These are phyloP conservation scores for Hypoxylon fuscum DNA, from an alignment of 495 filamentous ascomycete genomes.

Conservation along the genomic window DNA sequence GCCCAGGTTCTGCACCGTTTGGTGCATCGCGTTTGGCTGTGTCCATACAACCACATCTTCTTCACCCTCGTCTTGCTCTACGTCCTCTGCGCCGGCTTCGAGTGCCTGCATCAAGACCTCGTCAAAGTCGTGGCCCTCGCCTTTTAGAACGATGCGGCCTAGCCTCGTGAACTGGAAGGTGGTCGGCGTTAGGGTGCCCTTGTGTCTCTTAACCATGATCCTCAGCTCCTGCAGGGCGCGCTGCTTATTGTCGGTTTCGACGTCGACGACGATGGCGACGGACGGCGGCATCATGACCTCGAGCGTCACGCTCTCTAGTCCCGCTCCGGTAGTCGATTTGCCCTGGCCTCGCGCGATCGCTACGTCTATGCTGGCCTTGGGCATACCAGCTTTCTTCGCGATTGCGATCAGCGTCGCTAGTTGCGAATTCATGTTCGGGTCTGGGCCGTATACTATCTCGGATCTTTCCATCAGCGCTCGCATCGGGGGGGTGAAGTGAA, in stretches of 20 bases:
- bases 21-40: conserved; percentile 72
- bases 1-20: conserved; percentile 69
- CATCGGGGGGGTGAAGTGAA: not conserved
- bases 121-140: conserved; percentile 68
- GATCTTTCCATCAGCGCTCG: conserved; percentile 20
- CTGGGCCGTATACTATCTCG: conserved; percentile 66
- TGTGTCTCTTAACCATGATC: conserved; percentile 69
- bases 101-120: conserved; percentile 83
- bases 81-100: conserved; percentile 85
- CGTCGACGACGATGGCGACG: conserved; percentile 79
- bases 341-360: conserved; percentile 91
- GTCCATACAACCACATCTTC: conserved; percentile 78
- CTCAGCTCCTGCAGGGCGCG: conserved; percentile 77
- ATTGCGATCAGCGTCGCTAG: conserved; percentile 73
- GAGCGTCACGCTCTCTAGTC: conserved; percentile 77
- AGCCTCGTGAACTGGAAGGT: conserved; percentile 85
- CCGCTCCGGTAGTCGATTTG: conserved; percentile 71
- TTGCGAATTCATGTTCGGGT: conserved; percentile 75
- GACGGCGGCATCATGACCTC: conserved; percentile 84
- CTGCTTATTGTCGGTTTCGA: conserved; percentile 80
- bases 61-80: conserved; percentile 74
- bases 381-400: conserved; percentile 87
- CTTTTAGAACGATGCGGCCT: conserved; percentile 73
- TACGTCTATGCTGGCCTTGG: conserved; percentile 82
- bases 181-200: conserved; percentile 75